Percentiles rank a stretch among this genome's conserved stretches.
Evolutionary conservation across 768 basidiomycete genomes (phyloP).

Genomic region (Udeniomyces megalosporus): DNA sequence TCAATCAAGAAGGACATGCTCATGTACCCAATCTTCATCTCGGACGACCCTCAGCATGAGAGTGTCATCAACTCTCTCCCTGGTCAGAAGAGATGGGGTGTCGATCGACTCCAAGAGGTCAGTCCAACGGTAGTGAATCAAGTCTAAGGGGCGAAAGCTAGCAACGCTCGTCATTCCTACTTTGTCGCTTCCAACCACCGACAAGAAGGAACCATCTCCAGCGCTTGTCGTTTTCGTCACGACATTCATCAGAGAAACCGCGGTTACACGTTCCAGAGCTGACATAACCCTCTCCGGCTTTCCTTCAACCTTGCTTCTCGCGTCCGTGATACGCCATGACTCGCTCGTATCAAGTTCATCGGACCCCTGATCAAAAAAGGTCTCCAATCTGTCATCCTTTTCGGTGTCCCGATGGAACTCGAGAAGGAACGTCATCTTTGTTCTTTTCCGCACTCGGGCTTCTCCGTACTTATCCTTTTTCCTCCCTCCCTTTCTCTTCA

Average conservation of each 20-base stretch:
- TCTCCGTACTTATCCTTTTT: neutral
- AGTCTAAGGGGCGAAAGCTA: no score
- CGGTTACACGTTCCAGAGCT: no score
- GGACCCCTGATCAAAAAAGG: constrained; percentile 79
- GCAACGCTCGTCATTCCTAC: no score
- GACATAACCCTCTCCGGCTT: no score
- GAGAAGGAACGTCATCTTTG: constrained; percentile 41
- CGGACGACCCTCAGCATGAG: constrained; percentile 76
- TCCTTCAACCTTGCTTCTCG: neutral
- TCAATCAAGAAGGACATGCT: constrained; percentile 48
- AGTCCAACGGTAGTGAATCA: no score
- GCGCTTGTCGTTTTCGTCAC: no score
- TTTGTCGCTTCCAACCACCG: no score
- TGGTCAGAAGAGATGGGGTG: constrained; percentile 81
- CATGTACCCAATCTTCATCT: constrained; percentile 98
- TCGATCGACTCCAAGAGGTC: constrained; percentile 63
- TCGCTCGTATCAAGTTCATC: constrained; percentile 38
- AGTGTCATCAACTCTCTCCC: constrained; percentile 62
- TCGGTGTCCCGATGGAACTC: constrained; percentile 74
- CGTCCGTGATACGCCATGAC: neutral
- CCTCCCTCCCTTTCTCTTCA: neutral
- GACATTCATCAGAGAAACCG: no score
- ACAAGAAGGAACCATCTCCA: no score
- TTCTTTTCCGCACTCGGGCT: constrained; percentile 2
- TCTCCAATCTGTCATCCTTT: constrained; percentile 77